Percentiles rank a stretch among this genome's conserved stretches.
Evolutionary conservation across 192 early-diverging fungal genomes (phyloP).

Genomic region (Haplosporangium gracile): DNA sequence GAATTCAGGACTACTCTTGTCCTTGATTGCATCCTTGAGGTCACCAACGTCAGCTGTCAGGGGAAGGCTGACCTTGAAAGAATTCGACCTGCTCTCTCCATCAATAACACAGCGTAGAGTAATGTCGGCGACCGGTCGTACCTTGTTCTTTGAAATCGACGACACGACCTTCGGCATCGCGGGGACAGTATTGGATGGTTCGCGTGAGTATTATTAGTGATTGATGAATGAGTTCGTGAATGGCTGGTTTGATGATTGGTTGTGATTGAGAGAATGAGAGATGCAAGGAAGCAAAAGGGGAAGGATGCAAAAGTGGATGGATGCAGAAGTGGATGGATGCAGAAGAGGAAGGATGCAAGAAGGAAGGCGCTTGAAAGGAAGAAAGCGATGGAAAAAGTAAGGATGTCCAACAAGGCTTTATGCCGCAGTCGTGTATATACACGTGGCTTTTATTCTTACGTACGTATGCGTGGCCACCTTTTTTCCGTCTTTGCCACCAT

Average conservation of each 20-base stretch:
- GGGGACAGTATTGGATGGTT: constrained; percentile 21
- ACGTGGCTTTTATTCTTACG: no score
- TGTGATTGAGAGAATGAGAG: constrained; percentile 18
- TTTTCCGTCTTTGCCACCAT: no score
- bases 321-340: neutral
- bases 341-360: neutral
- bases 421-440: no score
- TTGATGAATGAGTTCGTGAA: constrained; percentile 17
- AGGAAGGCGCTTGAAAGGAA: no score
- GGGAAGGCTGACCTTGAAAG: constrained; percentile 18
- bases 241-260: constrained; percentile 2
- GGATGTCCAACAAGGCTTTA: no score
- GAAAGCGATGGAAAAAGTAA: no score
- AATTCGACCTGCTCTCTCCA: constrained; percentile 4
- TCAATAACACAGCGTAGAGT: constrained; percentile 15
- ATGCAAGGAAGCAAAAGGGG: constrained; percentile 1
- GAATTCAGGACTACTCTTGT: neutral
- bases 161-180: constrained; percentile 18
- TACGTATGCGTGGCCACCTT: no score
- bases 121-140: neutral
- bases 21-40: constrained; percentile 22
- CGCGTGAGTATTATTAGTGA: constrained; percentile 7
- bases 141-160: constrained; percentile 16
- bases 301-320: neutral
- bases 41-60: neutral